Conservation (phyloP, 1,284 basidiomycete genomes). For the Hypsizygus ulmarius region DNA sequence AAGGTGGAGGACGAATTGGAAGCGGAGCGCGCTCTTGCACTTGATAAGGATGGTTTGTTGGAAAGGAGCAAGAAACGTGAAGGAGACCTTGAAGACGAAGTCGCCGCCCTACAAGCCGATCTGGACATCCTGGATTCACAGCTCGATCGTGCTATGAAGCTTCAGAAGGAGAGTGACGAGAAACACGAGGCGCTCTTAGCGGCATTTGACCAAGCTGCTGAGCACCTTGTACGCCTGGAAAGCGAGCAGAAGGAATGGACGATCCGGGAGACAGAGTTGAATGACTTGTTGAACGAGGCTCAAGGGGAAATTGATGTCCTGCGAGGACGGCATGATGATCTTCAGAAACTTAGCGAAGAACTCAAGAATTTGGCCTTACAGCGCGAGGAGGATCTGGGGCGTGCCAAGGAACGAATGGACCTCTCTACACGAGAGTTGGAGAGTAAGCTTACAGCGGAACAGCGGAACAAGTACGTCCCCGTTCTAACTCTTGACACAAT, state of each 20-base stretch:
- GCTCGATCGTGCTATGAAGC: conserved; percentile 75
- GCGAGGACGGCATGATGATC: conserved; percentile 54
- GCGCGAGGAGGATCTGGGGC: conserved; percentile 77
- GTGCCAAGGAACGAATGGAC: conserved; percentile 79
- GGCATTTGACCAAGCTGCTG: conserved; percentile 81
- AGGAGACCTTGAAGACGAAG: conserved; percentile 82
- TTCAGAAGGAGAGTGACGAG: conserved; percentile 77
- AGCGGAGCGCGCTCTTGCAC: conserved; percentile 74
- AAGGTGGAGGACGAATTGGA: conserved; percentile 81
- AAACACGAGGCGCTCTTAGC: conserved; percentile 69
- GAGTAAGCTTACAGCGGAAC: conserved; percentile 67
- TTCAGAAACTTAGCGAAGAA: conserved; percentile 69
- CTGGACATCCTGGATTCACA: conserved; percentile 85
- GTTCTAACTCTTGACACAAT: conserved; percentile 1
- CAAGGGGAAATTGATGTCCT: conserved; percentile 61
- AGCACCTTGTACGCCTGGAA: conserved; percentile 80
- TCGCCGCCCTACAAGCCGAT: conserved; percentile 77
- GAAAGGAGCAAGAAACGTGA: conserved; percentile 86
- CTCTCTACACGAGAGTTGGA: conserved; percentile 68
- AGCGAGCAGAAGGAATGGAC: conserved; percentile 71
- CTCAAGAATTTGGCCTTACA: conserved; percentile 69
- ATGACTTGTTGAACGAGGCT: conserved; percentile 52
- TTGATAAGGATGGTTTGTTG: conserved; percentile 87
- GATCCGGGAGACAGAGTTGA: conserved; percentile 56
- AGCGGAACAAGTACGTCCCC: conserved; percentile 59